phyloP scores from a whole-genome alignment of 2,329 filamentous ascomycete species.

The Neodidymelliopsis sp. region DNA sequence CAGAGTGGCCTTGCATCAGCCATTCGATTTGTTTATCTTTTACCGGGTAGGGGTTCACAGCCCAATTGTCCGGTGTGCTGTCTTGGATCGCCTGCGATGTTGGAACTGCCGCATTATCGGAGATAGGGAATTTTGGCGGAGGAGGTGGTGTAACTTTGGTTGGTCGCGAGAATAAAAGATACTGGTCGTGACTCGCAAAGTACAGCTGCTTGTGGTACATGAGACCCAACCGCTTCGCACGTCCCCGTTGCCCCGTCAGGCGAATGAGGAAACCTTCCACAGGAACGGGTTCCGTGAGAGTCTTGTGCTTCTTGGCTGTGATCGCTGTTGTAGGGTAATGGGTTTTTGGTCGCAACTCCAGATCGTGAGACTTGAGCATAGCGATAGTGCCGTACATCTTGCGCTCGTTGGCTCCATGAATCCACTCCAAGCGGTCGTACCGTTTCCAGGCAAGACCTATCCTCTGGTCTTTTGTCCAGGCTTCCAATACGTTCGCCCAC shows the following conservation, averaged over 20 bases:
- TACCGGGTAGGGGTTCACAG: conserved; percentile 67
- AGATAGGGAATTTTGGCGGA: conserved; percentile 61
- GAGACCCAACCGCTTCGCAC: conserved; percentile 64
- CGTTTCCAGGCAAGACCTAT: conserved; percentile 74
- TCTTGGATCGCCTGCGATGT: conserved; percentile 62
- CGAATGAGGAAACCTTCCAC: conserved; percentile 72
- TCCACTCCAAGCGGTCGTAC: conserved; percentile 73
- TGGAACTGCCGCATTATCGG: conserved; percentile 57
- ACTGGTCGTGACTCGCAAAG: conserved; percentile 70
- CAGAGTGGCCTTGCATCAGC: conserved; percentile 55
- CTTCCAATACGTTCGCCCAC: conserved; percentile 65
- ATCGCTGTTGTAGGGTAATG: conserved; percentile 66
- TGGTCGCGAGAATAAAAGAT: conserved; percentile 67
- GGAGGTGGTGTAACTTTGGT: conserved; percentile 65
- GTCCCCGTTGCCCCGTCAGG: conserved; percentile 68
- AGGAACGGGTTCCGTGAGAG: conserved; percentile 65
- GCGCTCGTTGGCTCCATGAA: conserved; percentile 69
- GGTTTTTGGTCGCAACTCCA: conserved; percentile 69
- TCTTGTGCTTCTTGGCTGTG: conserved; percentile 49
- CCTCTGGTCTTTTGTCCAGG: conserved; percentile 65
- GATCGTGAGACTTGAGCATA: conserved; percentile 71
- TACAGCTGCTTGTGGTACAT: conserved; percentile 72
- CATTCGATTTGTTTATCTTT: conserved; percentile 63
- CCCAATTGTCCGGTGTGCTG: conserved; percentile 67
- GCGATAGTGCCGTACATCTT: conserved; percentile 74